Conservation (phyloP, 192 early-diverging fungal species). For the Phycomyces nitens region DNA sequence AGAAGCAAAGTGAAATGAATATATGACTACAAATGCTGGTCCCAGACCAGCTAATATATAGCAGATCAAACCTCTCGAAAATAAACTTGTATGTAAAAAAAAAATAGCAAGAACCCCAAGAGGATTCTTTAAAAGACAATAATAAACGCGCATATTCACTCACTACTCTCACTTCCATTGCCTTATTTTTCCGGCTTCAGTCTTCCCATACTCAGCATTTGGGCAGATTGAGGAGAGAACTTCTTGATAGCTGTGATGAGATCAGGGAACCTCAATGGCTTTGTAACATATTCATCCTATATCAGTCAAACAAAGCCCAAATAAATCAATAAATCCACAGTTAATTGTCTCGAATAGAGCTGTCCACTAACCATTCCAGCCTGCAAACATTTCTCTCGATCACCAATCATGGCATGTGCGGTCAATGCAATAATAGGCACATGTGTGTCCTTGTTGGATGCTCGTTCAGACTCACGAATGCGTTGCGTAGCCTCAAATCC, state of each 20-base stretch:
- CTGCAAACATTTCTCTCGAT: slow-evolving; percentile 80
- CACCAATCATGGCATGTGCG: slow-evolving; percentile 88
- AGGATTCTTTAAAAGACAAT: background rate
- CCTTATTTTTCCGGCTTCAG: background rate
- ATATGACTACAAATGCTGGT: no score
- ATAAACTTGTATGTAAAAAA: no score
- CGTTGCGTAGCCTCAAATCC: slow-evolving; percentile 83
- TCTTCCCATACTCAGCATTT: slow-evolving; percentile 2
- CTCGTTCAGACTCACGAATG: slow-evolving; percentile 68
- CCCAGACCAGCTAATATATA: no score
- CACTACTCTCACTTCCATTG: background rate
- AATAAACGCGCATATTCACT: background rate
- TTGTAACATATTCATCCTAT: slow-evolving; percentile 60
- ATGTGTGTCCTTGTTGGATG: slow-evolving; percentile 37
- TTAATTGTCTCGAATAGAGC: no score
- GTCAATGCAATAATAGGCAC: slow-evolving; percentile 84
- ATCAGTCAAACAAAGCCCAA: background rate
- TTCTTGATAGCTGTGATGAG: slow-evolving; percentile 66
- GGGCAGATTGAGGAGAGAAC: slow-evolving; percentile 45
- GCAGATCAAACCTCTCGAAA: no score
- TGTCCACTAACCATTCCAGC: slow-evolving; percentile 73
- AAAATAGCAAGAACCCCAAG: no score
- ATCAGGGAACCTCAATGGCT: slow-evolving; percentile 60
- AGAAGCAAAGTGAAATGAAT: no score
- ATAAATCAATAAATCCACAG: background rate